Percentiles rank a stretch among this genome's conserved stretches.
phyloP scores from a whole-genome alignment of 805 yeast species.

The Sungouiella thailandica region DNA sequence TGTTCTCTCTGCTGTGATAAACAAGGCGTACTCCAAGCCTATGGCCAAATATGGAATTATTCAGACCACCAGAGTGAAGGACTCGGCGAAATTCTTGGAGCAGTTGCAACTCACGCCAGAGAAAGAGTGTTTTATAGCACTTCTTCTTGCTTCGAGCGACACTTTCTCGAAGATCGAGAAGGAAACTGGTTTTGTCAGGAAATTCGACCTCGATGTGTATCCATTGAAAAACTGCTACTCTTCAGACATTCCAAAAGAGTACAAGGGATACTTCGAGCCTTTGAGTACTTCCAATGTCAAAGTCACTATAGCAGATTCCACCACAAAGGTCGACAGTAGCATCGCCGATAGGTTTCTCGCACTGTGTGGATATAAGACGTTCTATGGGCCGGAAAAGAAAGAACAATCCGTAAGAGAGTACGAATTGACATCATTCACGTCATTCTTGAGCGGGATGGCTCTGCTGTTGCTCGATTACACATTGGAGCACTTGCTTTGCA shows the following conservation, averaged over 20 bases:
- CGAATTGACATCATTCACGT: slow-evolving; percentile 50
- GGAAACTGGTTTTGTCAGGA: slow-evolving; percentile 18
- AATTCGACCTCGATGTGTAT: slow-evolving; percentile 17
- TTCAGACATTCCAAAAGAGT: slow-evolving; percentile 24
- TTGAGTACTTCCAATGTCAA: slow-evolving; percentile 13
- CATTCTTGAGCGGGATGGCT: slow-evolving; percentile 42
- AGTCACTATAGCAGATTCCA: slow-evolving; percentile 13
- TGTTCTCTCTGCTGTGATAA: slow-evolving; percentile 30
- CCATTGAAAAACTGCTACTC: slow-evolving; percentile 17
- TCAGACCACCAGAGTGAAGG: slow-evolving; percentile 36
- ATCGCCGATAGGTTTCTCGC: slow-evolving; percentile 21
- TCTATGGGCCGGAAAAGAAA: slow-evolving; percentile 1
- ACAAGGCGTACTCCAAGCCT: slow-evolving; percentile 48
- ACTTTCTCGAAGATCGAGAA: slow-evolving; percentile 19
- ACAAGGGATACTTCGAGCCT: slow-evolving; percentile 17
- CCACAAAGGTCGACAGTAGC: slow-evolving; percentile 13
- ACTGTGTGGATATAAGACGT: slow-evolving; percentile 19
- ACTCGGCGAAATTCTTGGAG: slow-evolving; percentile 12
- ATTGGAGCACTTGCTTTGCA: slow-evolving; percentile 13
- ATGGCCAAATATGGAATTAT: slow-evolving; percentile 40
- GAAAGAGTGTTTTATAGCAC: slow-evolving; percentile 15
- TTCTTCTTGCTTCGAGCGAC: slow-evolving; percentile 24
- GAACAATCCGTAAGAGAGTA: slow-evolving; percentile 11
- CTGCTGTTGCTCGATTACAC: slow-evolving; percentile 22
- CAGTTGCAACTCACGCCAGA: slow-evolving; percentile 22